These are phyloP conservation scores for Carex myosuroides DNA, from an alignment of 176 grass and related monocot species.

Conservation along the genomic window DNA sequence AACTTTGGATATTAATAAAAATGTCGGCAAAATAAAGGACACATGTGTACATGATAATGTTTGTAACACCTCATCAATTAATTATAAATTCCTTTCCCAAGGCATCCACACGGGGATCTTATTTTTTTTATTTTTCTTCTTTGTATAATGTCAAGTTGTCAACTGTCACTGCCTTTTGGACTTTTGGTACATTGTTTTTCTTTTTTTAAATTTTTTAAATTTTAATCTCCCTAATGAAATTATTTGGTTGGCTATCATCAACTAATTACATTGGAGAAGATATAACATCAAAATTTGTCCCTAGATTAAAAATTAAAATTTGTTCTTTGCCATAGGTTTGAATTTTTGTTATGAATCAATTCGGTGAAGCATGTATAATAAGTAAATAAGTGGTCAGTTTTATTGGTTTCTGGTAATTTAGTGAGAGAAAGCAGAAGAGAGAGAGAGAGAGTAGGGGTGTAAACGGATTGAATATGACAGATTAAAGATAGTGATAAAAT, in stretches of 20 bases:
- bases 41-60: neutral
- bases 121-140: neutral
- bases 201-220: no score
- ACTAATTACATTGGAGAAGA: no score
- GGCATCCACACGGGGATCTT: neutral
- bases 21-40: neutral
- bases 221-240: no score
- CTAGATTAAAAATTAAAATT: neutral
- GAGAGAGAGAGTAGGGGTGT: neutral
- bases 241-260: no score
- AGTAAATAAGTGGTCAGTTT: no score
- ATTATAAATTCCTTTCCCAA: neutral
- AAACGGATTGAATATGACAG: no score
- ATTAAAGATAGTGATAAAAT: no score
- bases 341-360: neutral
- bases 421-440: neutral
- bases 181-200: no score
- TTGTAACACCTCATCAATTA: neutral
- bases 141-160: neutral
- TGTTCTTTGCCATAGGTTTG: neutral
- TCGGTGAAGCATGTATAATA: neutral
- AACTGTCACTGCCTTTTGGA: neutral
- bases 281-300: no score
- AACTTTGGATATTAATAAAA: no score
- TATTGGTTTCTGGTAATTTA: neutral